These are phyloP conservation scores for Ophiostoma pallidulum DNA, from an alignment of 2,329 filamentous ascomycete genomes.

Conservation along the genomic window DNA sequence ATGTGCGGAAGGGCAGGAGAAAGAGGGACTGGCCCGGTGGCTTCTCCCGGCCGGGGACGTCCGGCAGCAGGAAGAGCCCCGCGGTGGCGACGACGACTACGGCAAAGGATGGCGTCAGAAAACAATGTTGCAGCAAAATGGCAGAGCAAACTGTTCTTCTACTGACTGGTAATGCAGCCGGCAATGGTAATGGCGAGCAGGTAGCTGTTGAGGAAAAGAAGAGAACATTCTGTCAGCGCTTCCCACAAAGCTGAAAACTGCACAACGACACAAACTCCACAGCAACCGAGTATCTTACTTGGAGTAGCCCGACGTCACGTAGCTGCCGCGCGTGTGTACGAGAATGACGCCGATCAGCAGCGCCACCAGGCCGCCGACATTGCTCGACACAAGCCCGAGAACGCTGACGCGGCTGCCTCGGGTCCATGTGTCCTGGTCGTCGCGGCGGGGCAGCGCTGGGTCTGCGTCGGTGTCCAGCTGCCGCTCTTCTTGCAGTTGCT, in stretches of 20 bases:
- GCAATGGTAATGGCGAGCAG: constrained; percentile 4
- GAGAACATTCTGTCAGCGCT: no score
- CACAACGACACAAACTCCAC: no score
- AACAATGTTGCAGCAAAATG: no score
- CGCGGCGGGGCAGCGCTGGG: no score
- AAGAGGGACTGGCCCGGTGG: neutral
- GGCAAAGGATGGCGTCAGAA: no score
- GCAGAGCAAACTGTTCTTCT: no score
- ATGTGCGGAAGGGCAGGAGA: neutral
- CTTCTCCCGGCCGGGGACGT: neutral
- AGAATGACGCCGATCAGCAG: constrained; percentile 10
- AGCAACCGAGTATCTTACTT: no score
- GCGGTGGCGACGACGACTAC: neutral
- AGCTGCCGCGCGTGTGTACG: constrained; percentile 2
- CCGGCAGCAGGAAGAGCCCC: neutral
- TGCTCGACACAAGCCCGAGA: constrained; percentile 1
- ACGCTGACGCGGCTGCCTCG: constrained; percentile 9
- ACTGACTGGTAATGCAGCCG: constrained; percentile 4
- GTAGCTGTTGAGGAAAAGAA: neutral
- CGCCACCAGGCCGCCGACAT: constrained; percentile 5
- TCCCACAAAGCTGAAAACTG: no score
- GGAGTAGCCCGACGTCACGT: neutral
- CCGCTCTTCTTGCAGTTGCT: no score
- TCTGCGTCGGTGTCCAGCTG: no score
- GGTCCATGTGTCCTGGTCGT: neutral